Conservation (phyloP, 1,284 basidiomycete species). For the Heterobasidion occidentale region DNA sequence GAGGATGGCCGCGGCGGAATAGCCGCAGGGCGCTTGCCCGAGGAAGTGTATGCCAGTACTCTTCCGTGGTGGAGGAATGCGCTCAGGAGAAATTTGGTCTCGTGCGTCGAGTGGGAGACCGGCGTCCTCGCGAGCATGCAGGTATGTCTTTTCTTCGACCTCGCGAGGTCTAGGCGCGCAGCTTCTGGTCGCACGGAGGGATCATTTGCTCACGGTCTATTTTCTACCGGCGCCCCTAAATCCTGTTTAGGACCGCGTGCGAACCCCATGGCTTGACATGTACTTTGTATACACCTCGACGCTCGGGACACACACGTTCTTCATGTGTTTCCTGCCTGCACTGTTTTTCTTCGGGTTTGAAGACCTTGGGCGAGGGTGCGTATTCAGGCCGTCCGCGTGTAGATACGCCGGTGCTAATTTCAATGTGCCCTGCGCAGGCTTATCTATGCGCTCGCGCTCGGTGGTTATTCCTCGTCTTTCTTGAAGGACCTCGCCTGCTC, state of each 20-base stretch:
- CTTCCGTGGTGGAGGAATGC: slow-evolving; percentile 65
- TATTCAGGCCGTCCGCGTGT: slow-evolving; percentile 3
- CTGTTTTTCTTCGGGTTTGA: slow-evolving; percentile 84
- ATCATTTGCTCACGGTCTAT: neutral
- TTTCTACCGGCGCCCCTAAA: neutral
- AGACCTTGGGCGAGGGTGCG: slow-evolving; percentile 69
- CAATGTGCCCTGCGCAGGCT: slow-evolving; percentile 33
- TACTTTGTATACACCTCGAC: slow-evolving; percentile 91
- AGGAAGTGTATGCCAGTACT: slow-evolving; percentile 58
- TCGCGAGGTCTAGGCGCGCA: neutral
- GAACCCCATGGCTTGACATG: slow-evolving; percentile 68
- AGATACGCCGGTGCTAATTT: too few species aligned
- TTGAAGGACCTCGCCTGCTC: slow-evolving; percentile 88
- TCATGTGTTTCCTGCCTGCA: slow-evolving; percentile 83
- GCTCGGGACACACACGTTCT: slow-evolving; percentile 91
- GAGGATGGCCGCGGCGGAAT: neutral
- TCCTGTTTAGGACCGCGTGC: slow-evolving; percentile 40
- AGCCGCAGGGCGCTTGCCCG: slow-evolving; percentile 25
- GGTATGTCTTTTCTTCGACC: slow-evolving; percentile 27
- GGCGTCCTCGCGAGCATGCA: slow-evolving; percentile 65
- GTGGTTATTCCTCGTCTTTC: slow-evolving; percentile 81
- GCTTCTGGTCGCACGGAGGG: too few species aligned
- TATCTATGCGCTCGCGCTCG: slow-evolving; percentile 67
- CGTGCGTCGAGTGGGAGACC: slow-evolving; percentile 57
- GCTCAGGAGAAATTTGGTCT: slow-evolving; percentile 54